Evolutionary conservation across 2,329 filamentous ascomycete genomes (phyloP), one percentile per base, ranked within the genome.

Genomic region (Neofusicoccum cordaticola): DNA sequence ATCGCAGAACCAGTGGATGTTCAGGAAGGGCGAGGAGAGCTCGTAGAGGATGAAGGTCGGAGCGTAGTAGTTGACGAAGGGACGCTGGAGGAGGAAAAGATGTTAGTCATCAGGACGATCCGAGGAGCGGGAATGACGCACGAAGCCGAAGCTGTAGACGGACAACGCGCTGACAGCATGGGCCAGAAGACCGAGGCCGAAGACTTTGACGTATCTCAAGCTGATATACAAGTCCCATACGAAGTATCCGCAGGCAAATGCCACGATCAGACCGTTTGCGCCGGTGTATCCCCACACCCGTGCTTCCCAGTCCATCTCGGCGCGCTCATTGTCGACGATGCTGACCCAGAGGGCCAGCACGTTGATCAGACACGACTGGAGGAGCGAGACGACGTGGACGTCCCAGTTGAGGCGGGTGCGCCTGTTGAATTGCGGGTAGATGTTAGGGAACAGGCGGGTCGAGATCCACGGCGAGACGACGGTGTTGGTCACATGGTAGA

Each of bases 1-100:
- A 79, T 96, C 92, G 78, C 90, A 91, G 81, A 95, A 95, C 92
- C 92, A 96, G 81, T 96, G 92, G 74, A 94, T 85, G 75, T 96
- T 96, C 65, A 95, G 84, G 77, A 95, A 93, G 7, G 91, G 91
- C 4, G 89, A 90, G 31, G 90, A 93, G 44, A 96, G 85, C 77
- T 96, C 92, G 85, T 93, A 96, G 65, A 95, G 88, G 71, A 96
- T 91, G 77, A 96, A 96, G 66, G 87, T 86, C 64, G 85, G 85
- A 64, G 86, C 90, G 77, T 95, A 96, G 81, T 88, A 93, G 80
- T 94, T 93, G 68, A 93, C 84, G 72, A 94, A 93, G 1, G 92
- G 92, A 66, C 90, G 85, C 91, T 95, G 73, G 61, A 52, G 27
- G 8, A 8, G 15, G 11, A 2, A 35, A 13, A 19, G 1, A 6